Base-by-base conservation (phyloP, 305 asterid species). In the Rubia occidens region DNA sequence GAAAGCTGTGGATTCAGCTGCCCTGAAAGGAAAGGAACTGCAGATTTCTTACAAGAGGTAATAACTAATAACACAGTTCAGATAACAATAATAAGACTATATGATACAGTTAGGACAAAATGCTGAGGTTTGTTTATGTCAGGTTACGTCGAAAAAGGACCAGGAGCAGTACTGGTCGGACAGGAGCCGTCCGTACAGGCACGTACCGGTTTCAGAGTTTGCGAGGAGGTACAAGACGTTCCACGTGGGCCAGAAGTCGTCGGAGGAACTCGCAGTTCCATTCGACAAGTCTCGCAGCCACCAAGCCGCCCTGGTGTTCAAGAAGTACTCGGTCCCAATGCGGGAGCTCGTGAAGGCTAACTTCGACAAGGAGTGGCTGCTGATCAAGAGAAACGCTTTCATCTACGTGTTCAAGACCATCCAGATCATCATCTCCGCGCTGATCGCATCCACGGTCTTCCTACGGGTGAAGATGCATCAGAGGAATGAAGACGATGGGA, bases 141-240 rank as follows among this genome's bases (percentile, higher is more conserved):
- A 90, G 96, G 97, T 91, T 72, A 86, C 90, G 3, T 91, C 97
- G 63, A 86, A 81, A 77, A 91, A 91, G 77, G 96, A 91, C 53
- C 97, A 91, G 67, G 96, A 91, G 69, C 96, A 91, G 67, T 91
- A 91, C 71, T 89, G 96, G 95, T 81, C 78, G 6, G 86, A 91
- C 69, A 71, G 83, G 40, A 76, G 66, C 58, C 76, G 43, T 60
- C 79, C 90, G 13, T 87, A 87, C 76, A 75, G 37, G 37, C 80
- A 83, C 77, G 79, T 89, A 9, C 67, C 89, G 0, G 95, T 87
- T 6, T 3, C 71, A 5, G 92, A 91, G 71, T 91, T 89, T 43
- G 81, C 84, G 0, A 70, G 35, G 26, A 62, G 60, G 24, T 89
- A 87, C 87, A 86, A 86, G 71, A 79, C 77, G 9, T 89, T 89